Conservation (phyloP, 768 basidiomycete species). For the Albatrellus ellisii region DNA sequence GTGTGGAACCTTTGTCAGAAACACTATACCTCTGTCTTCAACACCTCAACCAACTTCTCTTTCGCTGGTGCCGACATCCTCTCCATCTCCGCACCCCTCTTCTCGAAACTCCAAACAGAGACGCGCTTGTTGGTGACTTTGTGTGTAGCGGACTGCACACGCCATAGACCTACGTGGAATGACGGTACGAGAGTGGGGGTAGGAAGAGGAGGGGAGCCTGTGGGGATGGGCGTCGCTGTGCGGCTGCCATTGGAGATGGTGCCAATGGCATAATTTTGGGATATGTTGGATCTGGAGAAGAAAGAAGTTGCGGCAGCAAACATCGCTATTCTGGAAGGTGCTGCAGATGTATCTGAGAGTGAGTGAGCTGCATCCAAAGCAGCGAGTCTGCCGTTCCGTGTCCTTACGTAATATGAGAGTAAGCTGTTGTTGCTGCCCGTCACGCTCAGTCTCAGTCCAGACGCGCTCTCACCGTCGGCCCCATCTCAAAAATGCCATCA, state of each 20-base stretch:
- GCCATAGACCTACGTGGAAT: slow-evolving; percentile 78
- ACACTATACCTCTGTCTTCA: slow-evolving; percentile 75
- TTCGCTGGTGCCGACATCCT: slow-evolving; percentile 45
- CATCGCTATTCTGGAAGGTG: no score
- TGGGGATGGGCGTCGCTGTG: slow-evolving; percentile 26
- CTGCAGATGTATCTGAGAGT: no score
- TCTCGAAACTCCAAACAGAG: slow-evolving; percentile 88
- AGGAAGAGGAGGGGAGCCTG: slow-evolving; percentile 24
- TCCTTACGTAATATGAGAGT: no score
- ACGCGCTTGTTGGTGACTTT: slow-evolving; percentile 86
- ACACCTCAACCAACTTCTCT: slow-evolving; percentile 68
- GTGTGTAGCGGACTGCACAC: slow-evolving; percentile 73
- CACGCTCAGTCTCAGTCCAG: no score
- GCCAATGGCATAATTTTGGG: slow-evolving; percentile 66
- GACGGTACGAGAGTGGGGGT: slow-evolving; percentile 30
- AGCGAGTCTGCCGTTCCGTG: no score
- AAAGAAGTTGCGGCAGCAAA: slow-evolving; percentile 76
- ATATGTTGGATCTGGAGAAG: slow-evolving; percentile 70
- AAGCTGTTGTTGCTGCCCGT: no score
- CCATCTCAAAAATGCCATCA: slow-evolving; percentile 43
- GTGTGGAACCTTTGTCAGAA: not conserved
- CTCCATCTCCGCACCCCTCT: slow-evolving; percentile 63
- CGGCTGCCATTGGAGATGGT: slow-evolving; percentile 16
- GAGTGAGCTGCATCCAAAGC: no score
- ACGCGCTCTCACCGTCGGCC: no score